phyloP scores from a whole-genome alignment of 768 basidiomycete species.

The Calvatia gigantea region DNA sequence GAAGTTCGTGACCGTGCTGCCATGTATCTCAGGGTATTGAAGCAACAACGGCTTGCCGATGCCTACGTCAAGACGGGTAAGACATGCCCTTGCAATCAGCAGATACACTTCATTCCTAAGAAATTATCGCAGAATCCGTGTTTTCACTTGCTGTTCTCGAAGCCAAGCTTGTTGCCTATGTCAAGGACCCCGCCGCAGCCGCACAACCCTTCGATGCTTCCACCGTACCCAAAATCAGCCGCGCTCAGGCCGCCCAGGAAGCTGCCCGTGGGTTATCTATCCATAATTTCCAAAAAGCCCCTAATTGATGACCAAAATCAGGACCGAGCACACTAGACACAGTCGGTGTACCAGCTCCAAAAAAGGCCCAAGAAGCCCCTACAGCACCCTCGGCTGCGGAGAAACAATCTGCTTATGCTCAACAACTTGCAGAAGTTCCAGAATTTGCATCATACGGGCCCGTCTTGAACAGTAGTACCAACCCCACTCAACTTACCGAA shows the following conservation, averaged over 20 bases:
- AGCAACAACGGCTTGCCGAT: slow-evolving; percentile 76
- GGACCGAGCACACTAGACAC: slow-evolving; percentile 87
- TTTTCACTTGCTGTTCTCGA: slow-evolving; percentile 90
- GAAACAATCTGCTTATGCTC: slow-evolving; percentile 81
- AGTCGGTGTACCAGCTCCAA: slow-evolving; percentile 66
- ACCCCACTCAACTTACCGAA: slow-evolving; percentile 84
- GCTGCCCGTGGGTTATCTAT: slow-evolving; percentile 61
- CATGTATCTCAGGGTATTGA: slow-evolving; percentile 84
- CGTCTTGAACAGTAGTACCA: slow-evolving; percentile 81
- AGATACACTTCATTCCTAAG: background rate
- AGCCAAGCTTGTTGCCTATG: slow-evolving; percentile 88
- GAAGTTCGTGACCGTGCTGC: slow-evolving; percentile 98
- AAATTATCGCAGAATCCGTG: slow-evolving; percentile 68
- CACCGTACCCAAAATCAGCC: slow-evolving; percentile 90
- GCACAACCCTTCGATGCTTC: slow-evolving; percentile 79
- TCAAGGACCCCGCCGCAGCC: slow-evolving; percentile 74
- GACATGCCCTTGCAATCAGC: background rate
- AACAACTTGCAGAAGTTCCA: slow-evolving; percentile 83
- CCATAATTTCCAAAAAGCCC: background rate
- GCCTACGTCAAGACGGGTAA: slow-evolving; percentile 90
- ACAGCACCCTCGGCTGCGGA: slow-evolving; percentile 83
- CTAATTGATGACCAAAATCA: slow-evolving; percentile 24
- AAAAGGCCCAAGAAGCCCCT: slow-evolving; percentile 55
- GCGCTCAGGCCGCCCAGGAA: slow-evolving; percentile 87
- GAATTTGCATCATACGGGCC: slow-evolving; percentile 84